Conservation (phyloP, 1,284 basidiomycete genomes). For the Pholiota adiposa region DNA sequence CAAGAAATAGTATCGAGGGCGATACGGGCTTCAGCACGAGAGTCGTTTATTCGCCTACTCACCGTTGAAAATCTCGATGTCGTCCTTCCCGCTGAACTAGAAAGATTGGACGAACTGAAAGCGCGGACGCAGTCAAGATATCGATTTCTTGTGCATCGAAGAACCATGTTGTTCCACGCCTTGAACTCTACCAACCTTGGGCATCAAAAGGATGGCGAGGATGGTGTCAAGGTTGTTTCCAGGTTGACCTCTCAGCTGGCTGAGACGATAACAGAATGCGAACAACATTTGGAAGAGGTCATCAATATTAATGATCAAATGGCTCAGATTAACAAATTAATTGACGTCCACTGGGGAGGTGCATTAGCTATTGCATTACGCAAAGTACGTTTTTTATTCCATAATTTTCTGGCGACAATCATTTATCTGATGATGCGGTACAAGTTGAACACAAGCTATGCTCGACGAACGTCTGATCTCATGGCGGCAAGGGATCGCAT, state of each 20-base stretch:
- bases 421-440: slow-evolving; percentile 14
- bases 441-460: slow-evolving; percentile 53
- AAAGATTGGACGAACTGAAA: slow-evolving; percentile 56
- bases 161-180: slow-evolving; percentile 73
- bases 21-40: slow-evolving; percentile 70
- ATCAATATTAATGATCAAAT: slow-evolving; percentile 63
- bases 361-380: slow-evolving; percentile 76
- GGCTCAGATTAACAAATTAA: slow-evolving; percentile 59
- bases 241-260: slow-evolving; percentile 60
- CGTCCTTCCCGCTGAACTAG: slow-evolving; percentile 59
- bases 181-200: slow-evolving; percentile 47
- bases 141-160: slow-evolving; percentile 67
- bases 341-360: slow-evolving; percentile 70
- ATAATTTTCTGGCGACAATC: slow-evolving; percentile 1
- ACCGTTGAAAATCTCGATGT: slow-evolving; percentile 62
- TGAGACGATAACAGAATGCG: slow-evolving; percentile 60
- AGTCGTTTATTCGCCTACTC: slow-evolving; percentile 73
- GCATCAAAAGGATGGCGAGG: slow-evolving; percentile 34
- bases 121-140: slow-evolving; percentile 63
- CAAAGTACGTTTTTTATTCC: slow-evolving; percentile 46
- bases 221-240: slow-evolving; percentile 35
- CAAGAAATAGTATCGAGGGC: slow-evolving; percentile 75
- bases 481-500: slow-evolving; percentile 49
- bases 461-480: slow-evolving; percentile 63
- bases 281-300: slow-evolving; percentile 60